These are phyloP conservation scores for Ilyonectria destructans DNA, from an alignment of 2,329 filamentous ascomycete species.

Conservation along the genomic window DNA sequence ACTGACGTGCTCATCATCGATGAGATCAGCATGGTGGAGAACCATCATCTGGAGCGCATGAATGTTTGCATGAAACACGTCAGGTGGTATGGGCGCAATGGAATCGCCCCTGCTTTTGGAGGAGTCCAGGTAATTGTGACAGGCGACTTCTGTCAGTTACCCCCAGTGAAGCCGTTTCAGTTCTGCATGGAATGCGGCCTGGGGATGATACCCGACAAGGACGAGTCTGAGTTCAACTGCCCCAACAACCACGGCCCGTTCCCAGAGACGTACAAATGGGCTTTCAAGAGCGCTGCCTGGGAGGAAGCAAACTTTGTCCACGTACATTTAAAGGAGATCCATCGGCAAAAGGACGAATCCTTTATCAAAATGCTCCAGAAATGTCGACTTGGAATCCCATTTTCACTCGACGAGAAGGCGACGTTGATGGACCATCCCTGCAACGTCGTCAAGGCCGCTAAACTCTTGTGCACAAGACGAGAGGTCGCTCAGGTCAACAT, in stretches of 20 bases:
- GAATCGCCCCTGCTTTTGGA: constrained; percentile 42
- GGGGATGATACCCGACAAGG: background rate
- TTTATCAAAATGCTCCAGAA: constrained; percentile 73
- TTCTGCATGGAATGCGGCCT: constrained; percentile 42
- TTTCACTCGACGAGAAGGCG: constrained; percentile 56
- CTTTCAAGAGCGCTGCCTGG: constrained; percentile 73
- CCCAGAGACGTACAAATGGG: constrained; percentile 71
- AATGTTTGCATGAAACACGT: constrained; percentile 53
- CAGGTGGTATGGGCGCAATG: background rate
- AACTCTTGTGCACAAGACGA: constrained; percentile 30
- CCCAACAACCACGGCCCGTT: constrained; percentile 57
- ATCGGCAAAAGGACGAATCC: constrained; percentile 68
- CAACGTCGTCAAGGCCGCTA: constrained; percentile 50
- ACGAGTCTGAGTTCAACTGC: constrained; percentile 38
- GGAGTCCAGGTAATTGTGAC: constrained; percentile 48
- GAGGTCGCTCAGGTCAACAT: constrained; percentile 32
- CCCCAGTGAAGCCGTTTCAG: constrained; percentile 71
- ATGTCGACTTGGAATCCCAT: constrained; percentile 63
- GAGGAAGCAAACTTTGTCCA: constrained; percentile 67
- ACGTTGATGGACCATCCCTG: constrained; percentile 64
- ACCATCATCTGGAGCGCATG: constrained; percentile 52
- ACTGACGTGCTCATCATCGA: constrained; percentile 75
- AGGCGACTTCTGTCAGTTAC: constrained; percentile 72
- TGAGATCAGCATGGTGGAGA: constrained; percentile 78
- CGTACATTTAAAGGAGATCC: constrained; percentile 69